phyloP scores from a whole-genome alignment of 345 rosid species.

The Citrus australasica region DNA sequence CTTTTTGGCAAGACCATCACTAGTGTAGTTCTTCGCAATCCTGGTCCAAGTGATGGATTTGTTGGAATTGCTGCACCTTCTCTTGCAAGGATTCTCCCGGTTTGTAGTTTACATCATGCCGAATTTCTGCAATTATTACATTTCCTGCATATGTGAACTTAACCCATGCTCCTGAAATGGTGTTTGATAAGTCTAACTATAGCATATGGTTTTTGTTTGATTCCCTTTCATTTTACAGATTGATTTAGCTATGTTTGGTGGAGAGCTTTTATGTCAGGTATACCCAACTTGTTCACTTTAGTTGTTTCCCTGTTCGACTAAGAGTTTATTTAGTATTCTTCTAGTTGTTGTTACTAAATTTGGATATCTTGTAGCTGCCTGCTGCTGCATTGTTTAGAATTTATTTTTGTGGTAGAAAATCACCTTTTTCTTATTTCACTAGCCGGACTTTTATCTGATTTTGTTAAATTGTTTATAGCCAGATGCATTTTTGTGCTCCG shows the following conservation, averaged over 20 bases:
- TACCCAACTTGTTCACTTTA: slow-evolving; percentile 21
- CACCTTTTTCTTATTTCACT: background rate
- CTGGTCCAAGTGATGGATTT: slow-evolving; percentile 76
- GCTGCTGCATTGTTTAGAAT: background rate
- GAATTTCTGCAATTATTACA: background rate
- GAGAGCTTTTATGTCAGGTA: slow-evolving; percentile 96
- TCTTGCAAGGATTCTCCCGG: slow-evolving; percentile 95
- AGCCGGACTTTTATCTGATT: slow-evolving; percentile 24
- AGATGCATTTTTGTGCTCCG: slow-evolving; percentile 96
- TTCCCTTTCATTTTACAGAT: slow-evolving; percentile 42
- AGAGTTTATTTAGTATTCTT: background rate
- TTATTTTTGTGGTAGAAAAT: background rate
- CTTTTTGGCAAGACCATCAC: slow-evolving; percentile 84
- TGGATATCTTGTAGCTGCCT: slow-evolving; percentile 3
- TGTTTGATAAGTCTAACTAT: slow-evolving; percentile 6
- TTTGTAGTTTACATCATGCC: slow-evolving; percentile 38
- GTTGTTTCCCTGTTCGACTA: slow-evolving; percentile 4
- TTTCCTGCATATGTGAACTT: background rate
- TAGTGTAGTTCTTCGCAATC: slow-evolving; percentile 64
- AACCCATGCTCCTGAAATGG: background rate
- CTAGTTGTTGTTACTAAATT: background rate
- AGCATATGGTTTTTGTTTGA: slow-evolving; percentile 14
- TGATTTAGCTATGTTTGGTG: slow-evolving; percentile 91
- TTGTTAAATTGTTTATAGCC: slow-evolving; percentile 57
- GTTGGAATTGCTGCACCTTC: slow-evolving; percentile 95